Conservation (phyloP, 345 rosid genomes). For the Abelmoschus esculentus region DNA sequence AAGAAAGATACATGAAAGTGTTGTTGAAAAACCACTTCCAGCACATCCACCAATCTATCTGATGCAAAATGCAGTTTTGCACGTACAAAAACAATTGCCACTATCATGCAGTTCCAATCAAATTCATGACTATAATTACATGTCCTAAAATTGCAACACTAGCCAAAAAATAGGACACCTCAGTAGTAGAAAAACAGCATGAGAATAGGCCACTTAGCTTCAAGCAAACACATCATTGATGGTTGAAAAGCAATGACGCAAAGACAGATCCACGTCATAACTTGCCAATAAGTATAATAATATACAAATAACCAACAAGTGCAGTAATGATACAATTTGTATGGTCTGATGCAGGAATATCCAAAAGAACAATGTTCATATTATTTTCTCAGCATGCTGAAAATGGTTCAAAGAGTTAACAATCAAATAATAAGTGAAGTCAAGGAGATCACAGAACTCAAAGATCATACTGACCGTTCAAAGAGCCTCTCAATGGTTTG, state of each 20-base stretch:
- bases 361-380: background rate
- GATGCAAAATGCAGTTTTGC: background rate
- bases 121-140: background rate
- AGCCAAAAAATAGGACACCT: background rate
- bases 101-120: background rate
- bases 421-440: background rate
- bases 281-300: background rate
- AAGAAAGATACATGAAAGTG: background rate
- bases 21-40: background rate
- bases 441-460: constrained; percentile 9
- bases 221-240: background rate
- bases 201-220: background rate
- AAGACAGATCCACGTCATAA: background rate
- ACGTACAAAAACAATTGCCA: background rate
- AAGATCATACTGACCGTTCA: constrained; percentile 50
- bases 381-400: background rate
- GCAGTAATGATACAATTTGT: background rate
- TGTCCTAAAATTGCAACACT: background rate
- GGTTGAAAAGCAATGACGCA: background rate
- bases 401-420: background rate
- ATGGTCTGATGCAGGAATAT: background rate
- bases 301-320: background rate
- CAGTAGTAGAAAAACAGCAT: background rate
- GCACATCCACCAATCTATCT: background rate
- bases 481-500: constrained; percentile 78